Evolutionary conservation across 495 filamentous ascomycete species (phyloP).

Genomic region (Aspergillus heteromorphus): DNA sequence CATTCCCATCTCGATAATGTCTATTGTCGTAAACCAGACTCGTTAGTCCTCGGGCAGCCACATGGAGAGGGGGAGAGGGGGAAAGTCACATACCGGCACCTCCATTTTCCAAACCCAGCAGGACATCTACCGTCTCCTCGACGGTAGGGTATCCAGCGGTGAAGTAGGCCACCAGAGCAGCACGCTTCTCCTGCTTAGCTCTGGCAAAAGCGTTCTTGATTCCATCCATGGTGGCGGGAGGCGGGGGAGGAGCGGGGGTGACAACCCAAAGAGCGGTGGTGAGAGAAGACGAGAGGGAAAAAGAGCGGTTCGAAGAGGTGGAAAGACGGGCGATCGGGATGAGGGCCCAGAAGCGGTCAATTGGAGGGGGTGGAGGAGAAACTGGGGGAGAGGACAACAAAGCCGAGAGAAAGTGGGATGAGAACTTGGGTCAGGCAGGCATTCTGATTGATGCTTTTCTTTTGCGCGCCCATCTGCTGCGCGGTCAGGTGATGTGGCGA

Average conservation of each 20-base stretch:
- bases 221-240: constrained; percentile 54
- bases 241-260: constrained; percentile 12
- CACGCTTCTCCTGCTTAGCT: constrained; percentile 65
- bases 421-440: constrained; percentile 13
- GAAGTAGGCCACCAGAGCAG: constrained; percentile 89
- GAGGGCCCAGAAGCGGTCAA: background rate
- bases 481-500: constrained; percentile 23
- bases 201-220: constrained; percentile 83
- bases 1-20: constrained; percentile 54
- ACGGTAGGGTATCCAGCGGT: constrained; percentile 90
- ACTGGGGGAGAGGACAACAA: background rate
- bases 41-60: background rate
- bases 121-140: constrained; percentile 72
- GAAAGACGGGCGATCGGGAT: background rate
- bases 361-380: background rate
- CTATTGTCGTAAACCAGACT: constrained; percentile 13
- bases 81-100: constrained; percentile 64
- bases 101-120: constrained; percentile 87
- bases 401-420: background rate
- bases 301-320: background rate
- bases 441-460: constrained; percentile 1
- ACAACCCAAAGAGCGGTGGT: constrained; percentile 11
- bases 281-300: constrained; percentile 4
- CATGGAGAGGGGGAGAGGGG: constrained; percentile 1
- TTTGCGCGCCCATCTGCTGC: background rate